Percentiles rank a stretch among this genome's conserved stretches.
Evolutionary conservation across 1,139 yeast genomes (phyloP).

Genomic region (Suhomyces bribrorum): DNA sequence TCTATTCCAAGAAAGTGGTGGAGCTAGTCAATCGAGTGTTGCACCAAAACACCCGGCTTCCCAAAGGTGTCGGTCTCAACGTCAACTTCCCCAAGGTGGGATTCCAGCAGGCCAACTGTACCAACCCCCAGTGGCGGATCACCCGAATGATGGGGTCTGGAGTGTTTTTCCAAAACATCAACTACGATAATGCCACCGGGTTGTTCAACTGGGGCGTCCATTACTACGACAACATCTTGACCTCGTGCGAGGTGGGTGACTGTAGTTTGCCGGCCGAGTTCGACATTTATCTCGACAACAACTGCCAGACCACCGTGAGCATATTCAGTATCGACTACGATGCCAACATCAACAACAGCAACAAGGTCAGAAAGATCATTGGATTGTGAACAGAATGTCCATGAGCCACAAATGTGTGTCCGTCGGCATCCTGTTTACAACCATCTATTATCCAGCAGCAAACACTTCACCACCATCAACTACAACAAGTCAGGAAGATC

Average conservation of each 20-base stretch:
- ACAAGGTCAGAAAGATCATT: constrained; percentile 19
- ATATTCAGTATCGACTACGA: constrained; percentile 43
- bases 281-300: constrained; percentile 18
- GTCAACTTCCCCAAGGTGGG: constrained; percentile 51
- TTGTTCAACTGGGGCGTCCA: constrained; percentile 24
- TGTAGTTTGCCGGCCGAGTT: constrained; percentile 37
- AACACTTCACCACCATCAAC: too few relatives aligned
- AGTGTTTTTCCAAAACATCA: constrained; percentile 28
- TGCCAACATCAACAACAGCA: constrained; percentile 29
- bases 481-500: too few relatives aligned
- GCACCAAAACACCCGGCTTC: constrained; percentile 28
- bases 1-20: constrained; percentile 39
- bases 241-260: constrained; percentile 32
- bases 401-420: too few relatives aligned
- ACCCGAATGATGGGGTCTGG: constrained; percentile 44
- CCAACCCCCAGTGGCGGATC: constrained; percentile 36
- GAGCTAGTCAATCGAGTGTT: constrained; percentile 40
- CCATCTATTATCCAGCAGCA: too few relatives aligned
- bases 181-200: constrained; percentile 26
- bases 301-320: constrained; percentile 37
- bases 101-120: constrained; percentile 28
- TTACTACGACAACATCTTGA: constrained; percentile 21
- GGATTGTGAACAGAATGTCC: constrained; percentile 5
- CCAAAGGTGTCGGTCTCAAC: constrained; percentile 44
- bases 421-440: too few relatives aligned